Evolutionary conservation across 805 yeast genomes (phyloP).

Genomic region (Myxozyma mucilagina): DNA sequence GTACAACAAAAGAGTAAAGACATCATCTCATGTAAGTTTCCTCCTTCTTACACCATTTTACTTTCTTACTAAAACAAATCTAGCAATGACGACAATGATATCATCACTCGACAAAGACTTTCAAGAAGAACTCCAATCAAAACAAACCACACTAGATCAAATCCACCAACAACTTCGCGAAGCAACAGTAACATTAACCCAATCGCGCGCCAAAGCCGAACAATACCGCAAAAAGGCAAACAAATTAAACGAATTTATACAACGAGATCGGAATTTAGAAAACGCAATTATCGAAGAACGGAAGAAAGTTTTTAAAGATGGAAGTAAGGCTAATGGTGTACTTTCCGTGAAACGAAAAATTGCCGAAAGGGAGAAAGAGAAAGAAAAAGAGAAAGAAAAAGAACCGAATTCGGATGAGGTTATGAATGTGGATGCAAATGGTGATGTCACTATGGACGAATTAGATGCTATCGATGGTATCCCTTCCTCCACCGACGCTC

Average conservation of each 20-base stretch:
- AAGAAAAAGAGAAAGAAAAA: background rate
- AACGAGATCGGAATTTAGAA: slow-evolving; percentile 57
- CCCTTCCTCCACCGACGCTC: slow-evolving; percentile 19
- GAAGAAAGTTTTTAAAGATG: slow-evolving; percentile 53
- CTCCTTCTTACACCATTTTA: background rate
- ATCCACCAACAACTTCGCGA: slow-evolving; percentile 59
- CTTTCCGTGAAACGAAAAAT: background rate
- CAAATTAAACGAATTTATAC: slow-evolving; percentile 52
- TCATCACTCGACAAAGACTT: slow-evolving; percentile 58
- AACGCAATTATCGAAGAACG: slow-evolving; percentile 68
- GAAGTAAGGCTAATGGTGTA: no score
- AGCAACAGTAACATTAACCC: slow-evolving; percentile 54
- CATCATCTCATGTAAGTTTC: slow-evolving; percentile 43
- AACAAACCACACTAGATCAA: slow-evolving; percentile 53
- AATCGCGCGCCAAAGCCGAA: slow-evolving; percentile 52
- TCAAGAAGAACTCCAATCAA: slow-evolving; percentile 54
- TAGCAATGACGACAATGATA: slow-evolving; percentile 53
- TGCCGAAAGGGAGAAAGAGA: background rate
- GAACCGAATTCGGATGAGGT: slow-evolving; percentile 18
- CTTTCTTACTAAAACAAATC: background rate
- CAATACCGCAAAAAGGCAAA: slow-evolving; percentile 50
- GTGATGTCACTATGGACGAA: slow-evolving; percentile 28
- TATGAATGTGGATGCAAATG: slow-evolving; percentile 12
- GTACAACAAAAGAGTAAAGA: slow-evolving; percentile 42
- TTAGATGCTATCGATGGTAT: slow-evolving; percentile 19